Evolutionary conservation across 148 eudicot species (phyloP).

Genomic region (Nepenthes gracilis): DNA sequence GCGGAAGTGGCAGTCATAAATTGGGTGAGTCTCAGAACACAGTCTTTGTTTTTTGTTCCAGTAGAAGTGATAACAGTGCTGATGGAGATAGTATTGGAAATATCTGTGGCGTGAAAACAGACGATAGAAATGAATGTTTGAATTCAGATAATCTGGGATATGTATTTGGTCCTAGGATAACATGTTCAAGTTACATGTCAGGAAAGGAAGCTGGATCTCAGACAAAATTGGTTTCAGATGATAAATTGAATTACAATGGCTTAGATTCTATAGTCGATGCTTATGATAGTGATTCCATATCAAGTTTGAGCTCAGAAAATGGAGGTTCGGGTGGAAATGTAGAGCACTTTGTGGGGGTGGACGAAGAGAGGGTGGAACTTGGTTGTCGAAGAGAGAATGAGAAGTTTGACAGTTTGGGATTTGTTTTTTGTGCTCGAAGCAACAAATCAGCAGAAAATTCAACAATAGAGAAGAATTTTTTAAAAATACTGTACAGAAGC

Average conservation of each 20-base stretch:
- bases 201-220: too few relatives aligned
- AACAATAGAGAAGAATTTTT: not conserved
- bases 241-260: too few relatives aligned
- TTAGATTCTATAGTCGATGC: too few relatives aligned
- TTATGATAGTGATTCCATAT: not conserved
- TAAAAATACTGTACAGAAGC: not conserved
- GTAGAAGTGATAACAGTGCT: not conserved
- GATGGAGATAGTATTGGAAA: not conserved
- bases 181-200: not conserved
- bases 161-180: not conserved
- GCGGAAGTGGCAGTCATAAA: slow-evolving; percentile 3
- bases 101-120: not conserved
- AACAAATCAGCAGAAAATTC: slow-evolving; percentile 4
- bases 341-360: not conserved
- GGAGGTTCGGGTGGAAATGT: slow-evolving; percentile 1
- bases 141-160: not conserved
- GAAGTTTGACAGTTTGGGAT: slow-evolving; percentile 8
- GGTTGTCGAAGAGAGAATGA: slow-evolving; percentile 4
- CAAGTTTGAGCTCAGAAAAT: slow-evolving; percentile 5
- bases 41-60: slow-evolving; percentile 28
- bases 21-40: slow-evolving; percentile 9
- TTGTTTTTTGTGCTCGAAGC: slow-evolving; percentile 11
- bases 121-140: not conserved
- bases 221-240: too few relatives aligned
- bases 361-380: not conserved